Evolutionary conservation across 345 rosid species (phyloP).

Genomic region (Triadica sebifera): DNA sequence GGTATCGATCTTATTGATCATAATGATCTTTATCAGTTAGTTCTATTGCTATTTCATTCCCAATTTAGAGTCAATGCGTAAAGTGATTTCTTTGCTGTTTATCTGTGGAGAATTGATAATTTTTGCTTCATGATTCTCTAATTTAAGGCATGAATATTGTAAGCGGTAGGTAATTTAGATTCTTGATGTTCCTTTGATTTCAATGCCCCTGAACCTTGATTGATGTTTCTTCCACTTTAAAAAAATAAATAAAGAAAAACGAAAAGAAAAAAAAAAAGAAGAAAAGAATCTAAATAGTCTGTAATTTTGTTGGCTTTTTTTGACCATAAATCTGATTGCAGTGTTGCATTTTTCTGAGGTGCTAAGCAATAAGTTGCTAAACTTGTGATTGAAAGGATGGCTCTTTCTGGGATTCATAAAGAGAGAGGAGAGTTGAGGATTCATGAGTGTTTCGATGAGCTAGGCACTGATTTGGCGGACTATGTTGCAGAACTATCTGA

Average conservation of each 20-base stretch:
- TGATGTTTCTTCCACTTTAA: neutral
- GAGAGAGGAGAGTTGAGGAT: constrained; percentile 71
- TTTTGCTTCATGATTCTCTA: neutral
- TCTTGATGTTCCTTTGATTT: constrained; percentile 5
- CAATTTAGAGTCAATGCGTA: constrained; percentile 18
- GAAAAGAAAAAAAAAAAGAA: too few species aligned
- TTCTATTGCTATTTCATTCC: constrained; percentile 20
- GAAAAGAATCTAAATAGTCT: neutral
- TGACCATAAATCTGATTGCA: neutral
- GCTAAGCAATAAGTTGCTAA: constrained; percentile 21
- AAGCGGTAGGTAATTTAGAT: constrained; percentile 13
- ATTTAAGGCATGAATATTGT: constrained; percentile 7
- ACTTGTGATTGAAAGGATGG: constrained; percentile 47
- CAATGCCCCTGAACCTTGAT: neutral
- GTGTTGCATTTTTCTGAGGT: constrained; percentile 15
- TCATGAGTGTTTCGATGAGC: constrained; percentile 70
- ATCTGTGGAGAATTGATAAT: neutral
- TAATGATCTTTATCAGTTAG: constrained; percentile 20
- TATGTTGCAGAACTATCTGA: constrained; percentile 82
- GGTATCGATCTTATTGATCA: constrained; percentile 16
- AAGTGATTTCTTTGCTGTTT: constrained; percentile 7
- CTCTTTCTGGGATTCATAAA: constrained; percentile 51
- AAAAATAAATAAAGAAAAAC: too few species aligned
- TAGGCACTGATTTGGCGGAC: constrained; percentile 75
- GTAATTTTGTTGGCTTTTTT: neutral